Base-by-base conservation (phyloP, 2,329 filamentous ascomycete genomes). In the Colletotrichum kahawae region DNA sequence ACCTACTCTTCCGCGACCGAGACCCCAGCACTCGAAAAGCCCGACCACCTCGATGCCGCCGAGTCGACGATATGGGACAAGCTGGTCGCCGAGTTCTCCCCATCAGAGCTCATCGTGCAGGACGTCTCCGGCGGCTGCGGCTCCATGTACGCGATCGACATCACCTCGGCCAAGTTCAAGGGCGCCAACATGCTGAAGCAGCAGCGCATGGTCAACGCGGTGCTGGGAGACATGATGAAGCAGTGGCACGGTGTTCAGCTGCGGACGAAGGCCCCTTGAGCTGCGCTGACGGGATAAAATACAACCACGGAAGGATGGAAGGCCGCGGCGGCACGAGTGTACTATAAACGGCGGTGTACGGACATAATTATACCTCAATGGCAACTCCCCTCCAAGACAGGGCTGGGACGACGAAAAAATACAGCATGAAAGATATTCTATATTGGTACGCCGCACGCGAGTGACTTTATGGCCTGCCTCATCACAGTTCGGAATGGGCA, bases 101-200 rank as follows among this genome's bases (percentile, higher is more conserved):
- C 90, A 1, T 87, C 87, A 0, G 83, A 88, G 74, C 83, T 92
- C 31, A 83, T 92, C 83, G 94, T 97, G 12, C 93, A 93, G 82
- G 95, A 97, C 84, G 91, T 97, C 67, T 95, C 93, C 29, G 95
- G 95, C 74, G 95, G 95, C 34, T 97, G 95, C 85, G 95, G 95
- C 12, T 94, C 92, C 81, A 97, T 97, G 95, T 97, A 97, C 85
- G 93, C 92, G 71, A 93, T 97, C 78, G 93, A 96, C 80, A 92
- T 97, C 77, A 90, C 92, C 63, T 94, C 93, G 9, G 88, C 92
- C 62, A 89, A 88, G 79, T 97, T 97, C 84, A 88, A 89, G 69
- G 95, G 94, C 62, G 83, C 92, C 79, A 89, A 88, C 65, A 92
- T 96, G 82, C 90, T 97, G 76, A 95, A 95, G 88, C 95, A 97